phyloP scores from a whole-genome alignment of 73 alveolate species.

The Durusdinium trenchii region DNA sequence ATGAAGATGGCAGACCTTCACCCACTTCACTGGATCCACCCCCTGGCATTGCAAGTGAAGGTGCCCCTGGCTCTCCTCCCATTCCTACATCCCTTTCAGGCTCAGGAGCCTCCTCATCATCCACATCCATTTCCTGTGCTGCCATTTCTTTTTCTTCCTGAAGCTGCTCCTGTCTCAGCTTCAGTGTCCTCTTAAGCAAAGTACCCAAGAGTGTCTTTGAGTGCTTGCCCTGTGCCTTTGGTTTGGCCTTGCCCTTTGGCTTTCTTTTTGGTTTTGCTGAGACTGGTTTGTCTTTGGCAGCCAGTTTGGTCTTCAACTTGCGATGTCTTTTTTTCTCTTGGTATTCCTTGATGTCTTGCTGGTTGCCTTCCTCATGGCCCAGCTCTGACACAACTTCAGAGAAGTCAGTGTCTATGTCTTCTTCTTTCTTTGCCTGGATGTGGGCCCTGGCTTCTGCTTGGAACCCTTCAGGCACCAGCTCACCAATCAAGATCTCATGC shows the following conservation, averaged over 20 bases:
- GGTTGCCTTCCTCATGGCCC: not conserved
- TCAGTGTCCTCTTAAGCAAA: not conserved
- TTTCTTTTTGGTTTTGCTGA: not conserved
- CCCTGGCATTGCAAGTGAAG: not conserved
- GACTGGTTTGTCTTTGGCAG: not conserved
- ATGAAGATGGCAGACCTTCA: too few species aligned
- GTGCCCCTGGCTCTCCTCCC: not conserved
- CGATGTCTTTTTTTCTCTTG: not conserved
- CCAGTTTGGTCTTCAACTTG: not conserved
- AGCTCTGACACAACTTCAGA: not conserved
- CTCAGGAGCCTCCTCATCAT: not conserved
- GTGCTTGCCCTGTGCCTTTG: not conserved
- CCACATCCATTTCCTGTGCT: not conserved
- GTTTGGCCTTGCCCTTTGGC: conserved; percentile 24
- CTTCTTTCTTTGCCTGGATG: not conserved
- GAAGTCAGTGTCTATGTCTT: not conserved
- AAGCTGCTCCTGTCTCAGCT: not conserved
- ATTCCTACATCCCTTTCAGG: not conserved
- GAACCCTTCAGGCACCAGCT: not conserved
- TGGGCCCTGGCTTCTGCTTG: not conserved
- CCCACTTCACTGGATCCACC: too few species aligned
- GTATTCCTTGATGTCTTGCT: not conserved
- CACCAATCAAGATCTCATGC: not conserved
- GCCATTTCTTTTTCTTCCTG: too few species aligned
- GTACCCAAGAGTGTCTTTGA: not conserved